Base-by-base conservation (phyloP, 805 yeast genomes). In the Metahyphopichia silvanorum region DNA sequence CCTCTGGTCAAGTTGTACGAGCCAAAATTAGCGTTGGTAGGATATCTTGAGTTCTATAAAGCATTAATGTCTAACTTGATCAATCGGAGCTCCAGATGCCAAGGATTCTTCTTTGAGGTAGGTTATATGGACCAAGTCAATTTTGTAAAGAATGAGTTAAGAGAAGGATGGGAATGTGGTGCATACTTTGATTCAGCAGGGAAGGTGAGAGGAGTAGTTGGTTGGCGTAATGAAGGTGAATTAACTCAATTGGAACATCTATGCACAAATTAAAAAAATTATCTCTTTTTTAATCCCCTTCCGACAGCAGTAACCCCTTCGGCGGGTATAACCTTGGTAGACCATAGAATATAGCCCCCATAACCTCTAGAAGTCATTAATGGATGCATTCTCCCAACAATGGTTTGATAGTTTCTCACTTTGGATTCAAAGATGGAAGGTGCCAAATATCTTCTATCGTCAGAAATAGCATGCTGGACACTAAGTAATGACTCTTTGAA, bases 301-400 rank as follows among this genome's bases (percentile, higher is more conserved):
- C 87, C 86, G 5, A 85, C 82, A 9, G 86, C 84, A 12, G 74
- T 76, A 27, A 77, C 76, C 22, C 69, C 68, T 21, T 74, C 82
- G 28, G 69, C 60, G 2, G 96, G 96, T 33, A 78, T 63, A 0
- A 93, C 97, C 30, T 85, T 70, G 11, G 85, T 75, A 3, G 91
- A 95, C 66, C 79, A 74, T 43, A 88, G 63, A 2, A 93, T 55
- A 55, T 78, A 91, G 0, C 99, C 99, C 21, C 97, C 98, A 37
- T 83, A 89, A 5, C 95, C 88, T 48, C 86, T 74, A 71, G 82
- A 79, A 0, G 97, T 86, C 99, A 93, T 93, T 39, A 81, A 53
- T 1, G 99, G 99, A 57, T 93, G 99, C 49, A 91, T 67, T 53
- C 94, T 79, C 6, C 98, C 98, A 13, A 95, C 86, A 18, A 91